Evolutionary conservation across 306 rosid species (phyloP), one percentile per base, ranked within the genome.

Genomic region (Sicyos baderoa): DNA sequence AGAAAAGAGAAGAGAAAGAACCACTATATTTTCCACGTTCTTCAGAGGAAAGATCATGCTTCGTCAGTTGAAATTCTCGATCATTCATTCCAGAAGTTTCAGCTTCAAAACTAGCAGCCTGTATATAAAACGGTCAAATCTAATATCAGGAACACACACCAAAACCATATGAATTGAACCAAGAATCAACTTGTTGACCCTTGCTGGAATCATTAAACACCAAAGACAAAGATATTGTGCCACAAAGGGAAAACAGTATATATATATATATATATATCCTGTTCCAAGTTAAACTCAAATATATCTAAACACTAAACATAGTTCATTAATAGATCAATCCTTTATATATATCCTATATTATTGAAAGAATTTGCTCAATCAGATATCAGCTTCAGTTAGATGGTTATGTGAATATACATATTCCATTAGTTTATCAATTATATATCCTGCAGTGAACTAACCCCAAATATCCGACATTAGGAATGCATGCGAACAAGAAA

Each of bases 11-110:
- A 74, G 60, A 65, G 77, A 58, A 51, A 37, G 22, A 84, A 93
- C 97, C 99, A 68, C 96, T 93, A 70, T 83, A 93, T 80, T 93
- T 93, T 73, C 91, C 94, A 79, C 80, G 94, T 49, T 86, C 87
- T 83, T 85, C 74, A 72, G 86, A 83, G 66, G 96, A 88, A 81
- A 89, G 83, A 35, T 61, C 97, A 77, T 86, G 87, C 79, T 89
- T 93, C n/a, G 88, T 82, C 79, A 93, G 77, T 79, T 83, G 96
- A 86, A 79, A 93, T 76, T 85, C 91, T 35, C 89, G 79, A 75
- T 81, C 85, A 61, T 85, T 91, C 66, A 85, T 78, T 53, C 85
- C 87, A 75, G 97, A 79, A 68, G 83, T 82, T 77, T 93, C 97
- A 37, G 84, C 90, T 77, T 93, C 99, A 77, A 85, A 71, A 82